Evolutionary conservation across 768 basidiomycete species (phyloP).

Genomic region (Suillus occidentalis): DNA sequence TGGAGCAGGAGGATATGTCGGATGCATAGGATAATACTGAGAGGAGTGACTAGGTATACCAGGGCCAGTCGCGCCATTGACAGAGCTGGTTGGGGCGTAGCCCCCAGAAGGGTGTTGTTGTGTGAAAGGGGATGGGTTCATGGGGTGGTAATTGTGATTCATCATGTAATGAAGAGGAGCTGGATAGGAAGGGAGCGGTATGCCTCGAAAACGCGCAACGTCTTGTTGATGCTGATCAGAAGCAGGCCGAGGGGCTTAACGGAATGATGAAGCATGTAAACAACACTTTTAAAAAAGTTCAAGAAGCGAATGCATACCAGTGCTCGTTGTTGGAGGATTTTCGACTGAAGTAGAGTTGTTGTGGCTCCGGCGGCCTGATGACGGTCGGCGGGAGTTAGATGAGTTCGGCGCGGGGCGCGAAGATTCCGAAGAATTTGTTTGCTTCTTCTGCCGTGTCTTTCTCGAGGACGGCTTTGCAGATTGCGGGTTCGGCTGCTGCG

Average conservation of each 20-base stretch:
- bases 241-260: conserved; percentile 19
- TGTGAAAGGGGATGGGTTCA: conserved; percentile 54
- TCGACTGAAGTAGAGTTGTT: conserved; percentile 17
- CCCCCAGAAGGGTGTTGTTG: conserved; percentile 40
- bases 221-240: conserved; percentile 21
- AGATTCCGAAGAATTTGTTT: conserved; percentile 30
- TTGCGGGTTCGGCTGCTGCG: conserved; percentile 40
- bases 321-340: conserved; percentile 12
- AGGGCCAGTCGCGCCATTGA: conserved; percentile 41
- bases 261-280: conserved; percentile 16
- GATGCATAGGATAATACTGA: conserved; percentile 60
- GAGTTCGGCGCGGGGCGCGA: conserved; percentile 19
- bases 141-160: conserved; percentile 64
- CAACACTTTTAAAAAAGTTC: background rate
- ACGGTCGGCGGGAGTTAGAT: conserved; percentile 25
- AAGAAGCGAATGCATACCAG: conserved; percentile 16
- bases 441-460: conserved; percentile 57
- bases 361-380: conserved; percentile 27
- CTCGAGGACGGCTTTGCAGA: conserved; percentile 38
- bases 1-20: conserved; percentile 45
- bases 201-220: conserved; percentile 35
- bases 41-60: conserved; percentile 40
- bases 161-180: conserved; percentile 56
- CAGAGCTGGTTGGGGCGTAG: conserved; percentile 29
- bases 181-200: conserved; percentile 55